A percentile compares a stretch with the other conserved stretches of the same genome.
Evolutionary conservation across 2,329 filamentous ascomycete species (phyloP).

Genomic region (Chaetothyriales sp.): DNA sequence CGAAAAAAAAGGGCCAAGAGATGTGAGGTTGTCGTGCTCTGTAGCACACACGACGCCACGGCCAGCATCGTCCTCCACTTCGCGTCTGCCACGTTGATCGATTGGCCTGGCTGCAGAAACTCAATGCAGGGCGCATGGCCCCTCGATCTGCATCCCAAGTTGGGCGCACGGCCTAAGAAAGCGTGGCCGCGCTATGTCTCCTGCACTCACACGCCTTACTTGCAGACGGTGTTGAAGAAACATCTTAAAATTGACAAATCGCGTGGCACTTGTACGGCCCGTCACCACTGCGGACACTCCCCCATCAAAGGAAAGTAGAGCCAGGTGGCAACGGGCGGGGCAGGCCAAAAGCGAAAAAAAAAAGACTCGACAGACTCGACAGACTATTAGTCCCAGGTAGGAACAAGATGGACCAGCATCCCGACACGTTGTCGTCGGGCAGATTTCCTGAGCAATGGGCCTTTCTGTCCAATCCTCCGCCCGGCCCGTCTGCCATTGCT

Average conservation of each 20-base stretch:
- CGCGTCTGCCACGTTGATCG: not conserved
- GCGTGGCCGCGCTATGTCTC: not conserved
- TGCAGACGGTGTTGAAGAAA: not conserved
- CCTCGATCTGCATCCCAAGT: not conserved
- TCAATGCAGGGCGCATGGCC: not conserved
- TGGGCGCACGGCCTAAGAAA: no score
- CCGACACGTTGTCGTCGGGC: conserved; percentile 11
- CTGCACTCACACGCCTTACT: no score
- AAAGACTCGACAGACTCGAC: not conserved
- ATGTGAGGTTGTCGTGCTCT: not conserved
- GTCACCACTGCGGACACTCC: not conserved
- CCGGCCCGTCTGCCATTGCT: not conserved
- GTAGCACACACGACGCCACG: not conserved
- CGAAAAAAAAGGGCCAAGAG: no score
- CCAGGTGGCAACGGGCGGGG: not conserved
- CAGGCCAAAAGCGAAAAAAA: not conserved
- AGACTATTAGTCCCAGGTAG: no score
- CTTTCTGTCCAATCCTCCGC: conserved; percentile 12
- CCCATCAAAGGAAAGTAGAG: not conserved
- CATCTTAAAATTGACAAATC: not conserved
- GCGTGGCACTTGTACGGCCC: not conserved
- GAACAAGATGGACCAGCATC: not conserved
- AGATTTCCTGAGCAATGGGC: conserved; percentile 18
- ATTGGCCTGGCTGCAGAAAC: not conserved
- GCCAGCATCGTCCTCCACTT: not conserved